Evolutionary conservation across 2,329 filamentous ascomycete genomes (phyloP), one percentile per base, ranked within the genome.

Genomic region (Lecanoromycetidae sp.): DNA sequence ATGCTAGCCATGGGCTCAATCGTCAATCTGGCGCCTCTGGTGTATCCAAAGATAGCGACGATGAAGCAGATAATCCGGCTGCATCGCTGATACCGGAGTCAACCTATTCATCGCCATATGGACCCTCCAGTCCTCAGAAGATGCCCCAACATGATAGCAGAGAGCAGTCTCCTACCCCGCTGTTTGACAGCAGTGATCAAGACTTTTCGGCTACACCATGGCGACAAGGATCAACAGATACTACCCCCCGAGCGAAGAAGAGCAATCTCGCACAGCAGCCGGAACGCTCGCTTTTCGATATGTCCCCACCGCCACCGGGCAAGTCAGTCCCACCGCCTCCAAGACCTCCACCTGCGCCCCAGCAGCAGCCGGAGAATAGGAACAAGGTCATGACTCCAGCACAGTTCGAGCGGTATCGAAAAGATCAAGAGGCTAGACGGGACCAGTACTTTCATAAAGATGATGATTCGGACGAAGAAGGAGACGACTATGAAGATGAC

Each of bases 361-460:
- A 6, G 55, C 54, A 29, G n/a, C n/a, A n/a, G n/a, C 55, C 56
- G 41, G 56, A 72, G 7, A 58, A 59, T 4, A 69, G 71, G 17
- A 82, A 76, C 61, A 91, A 91, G 63, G 82, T 91, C 52, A 94
- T 94, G 85, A 94, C 87, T 1, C 83, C 83, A 1, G 84, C 81
- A 9, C 79, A 94, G 60, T 94, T 93, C 56, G 87, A 94, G 61
- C 76, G 76, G 54, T 90, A 88, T 57, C 76, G 80, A 52, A 75
- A 81, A 57, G 69, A 75, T 49, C 68, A 72, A 51, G 82, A 91
- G 59, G 81, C 85, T 58, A 80, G 80, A 54, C 72, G 77, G n/a
- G 70, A 63, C 52, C 65, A 66, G 56, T 62, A 60, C 27, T 69
- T 62, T 23, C 69, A 67, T 56, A 71, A 64, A 57, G 71, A 75